Conservation (phyloP, 2,329 filamentous ascomycete species). For the Paecilomyces variotii region DNA sequence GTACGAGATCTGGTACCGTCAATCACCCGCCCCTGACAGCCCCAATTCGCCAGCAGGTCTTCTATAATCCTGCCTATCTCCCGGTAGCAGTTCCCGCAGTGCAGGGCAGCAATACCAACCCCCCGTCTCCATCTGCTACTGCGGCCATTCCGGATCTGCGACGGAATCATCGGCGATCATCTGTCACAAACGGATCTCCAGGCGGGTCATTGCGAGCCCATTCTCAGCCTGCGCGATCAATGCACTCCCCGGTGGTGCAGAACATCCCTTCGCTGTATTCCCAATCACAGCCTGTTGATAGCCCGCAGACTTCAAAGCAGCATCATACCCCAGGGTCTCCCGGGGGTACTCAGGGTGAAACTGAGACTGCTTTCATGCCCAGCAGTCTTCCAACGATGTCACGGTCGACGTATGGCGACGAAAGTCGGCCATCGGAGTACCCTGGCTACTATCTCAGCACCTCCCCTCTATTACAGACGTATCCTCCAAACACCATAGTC, state of each 20-base stretch:
- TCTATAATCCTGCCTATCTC: conserved; percentile 28
- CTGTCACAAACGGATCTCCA: conserved; percentile 34
- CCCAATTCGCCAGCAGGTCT: conserved; percentile 26
- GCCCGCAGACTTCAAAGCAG: conserved; percentile 21
- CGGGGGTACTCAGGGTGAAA: conserved; percentile 23
- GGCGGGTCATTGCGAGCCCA: conserved; percentile 39
- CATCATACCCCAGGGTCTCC: conserved; percentile 25
- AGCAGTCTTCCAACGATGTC: conserved; percentile 27
- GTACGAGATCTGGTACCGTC: conserved; percentile 29
- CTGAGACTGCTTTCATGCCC: conserved; percentile 21
- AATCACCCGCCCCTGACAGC: conserved; percentile 26
- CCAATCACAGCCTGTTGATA: conserved; percentile 21
- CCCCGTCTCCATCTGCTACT: conserved; percentile 37
- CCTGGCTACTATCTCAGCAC: conserved; percentile 39
- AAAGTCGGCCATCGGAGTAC: conserved; percentile 34
- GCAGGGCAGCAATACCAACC: conserved; percentile 37
- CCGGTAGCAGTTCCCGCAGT: conserved; percentile 26
- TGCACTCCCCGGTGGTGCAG: conserved; percentile 27
- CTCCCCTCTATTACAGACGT: conserved; percentile 34
- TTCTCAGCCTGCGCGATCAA: conserved; percentile 42
- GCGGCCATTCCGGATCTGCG: conserved; percentile 34
- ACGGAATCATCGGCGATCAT: conserved; percentile 38
- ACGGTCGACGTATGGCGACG: conserved; percentile 26
- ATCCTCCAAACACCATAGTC: conserved; percentile 31
- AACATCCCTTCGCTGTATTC: conserved; percentile 26